A percentile compares a stretch with the other conserved stretches of the same genome.
Evolutionary conservation across 495 filamentous ascomycete genomes (phyloP).

Genomic region (Annulohypoxylon maeteangense): DNA sequence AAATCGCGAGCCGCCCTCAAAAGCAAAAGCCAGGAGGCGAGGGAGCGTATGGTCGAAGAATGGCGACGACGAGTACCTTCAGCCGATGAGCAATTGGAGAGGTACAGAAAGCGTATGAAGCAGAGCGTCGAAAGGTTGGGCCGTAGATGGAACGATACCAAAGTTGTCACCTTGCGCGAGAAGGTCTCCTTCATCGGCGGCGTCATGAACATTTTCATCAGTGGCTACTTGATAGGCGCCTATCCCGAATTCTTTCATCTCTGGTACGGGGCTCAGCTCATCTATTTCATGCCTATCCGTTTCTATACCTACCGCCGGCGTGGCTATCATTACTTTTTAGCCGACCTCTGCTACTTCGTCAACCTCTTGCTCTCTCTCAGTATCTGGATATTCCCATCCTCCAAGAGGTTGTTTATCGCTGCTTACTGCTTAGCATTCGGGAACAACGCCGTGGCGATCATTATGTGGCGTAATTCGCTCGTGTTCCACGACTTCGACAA

Average conservation of each 20-base stretch:
- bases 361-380: constrained; percentile 85
- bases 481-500: constrained; percentile 99
- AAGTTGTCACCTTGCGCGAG: constrained; percentile 86
- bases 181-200: constrained; percentile 96
- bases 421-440: constrained; percentile 92
- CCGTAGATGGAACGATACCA: constrained; percentile 86
- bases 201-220: constrained; percentile 96
- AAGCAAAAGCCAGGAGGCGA: constrained; percentile 57
- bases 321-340: constrained; percentile 97
- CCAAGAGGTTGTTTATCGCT: constrained; percentile 91
- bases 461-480: constrained; percentile 98
- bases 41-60: constrained; percentile 84
- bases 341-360: constrained; percentile 97
- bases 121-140: constrained; percentile 86
- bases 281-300: constrained; percentile 96
- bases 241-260: constrained; percentile 86
- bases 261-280: constrained; percentile 88
- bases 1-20: constrained; percentile 80
- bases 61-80: constrained; percentile 84
- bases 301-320: constrained; percentile 88
- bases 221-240: constrained; percentile 90
- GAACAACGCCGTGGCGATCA: constrained; percentile 97
- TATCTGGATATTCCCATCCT: constrained; percentile 90
- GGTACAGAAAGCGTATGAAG: constrained; percentile 88
- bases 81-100: constrained; percentile 90